Conservation (phyloP, 768 basidiomycete genomes). For the Tylopilus rubrobrunneus region DNA sequence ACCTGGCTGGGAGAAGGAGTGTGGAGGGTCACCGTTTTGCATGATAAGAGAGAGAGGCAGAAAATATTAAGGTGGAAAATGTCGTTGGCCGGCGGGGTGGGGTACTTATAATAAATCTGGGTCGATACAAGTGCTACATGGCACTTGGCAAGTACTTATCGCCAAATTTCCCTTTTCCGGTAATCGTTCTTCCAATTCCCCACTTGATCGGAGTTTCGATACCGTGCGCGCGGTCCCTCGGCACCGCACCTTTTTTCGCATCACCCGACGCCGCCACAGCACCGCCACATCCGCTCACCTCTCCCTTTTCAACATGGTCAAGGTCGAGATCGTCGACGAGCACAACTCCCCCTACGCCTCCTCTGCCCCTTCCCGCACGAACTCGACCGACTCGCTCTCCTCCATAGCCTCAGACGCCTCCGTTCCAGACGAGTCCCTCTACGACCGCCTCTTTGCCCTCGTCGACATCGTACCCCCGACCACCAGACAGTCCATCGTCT, state of each 20-base stretch:
- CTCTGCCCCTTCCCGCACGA: conserved; percentile 68
- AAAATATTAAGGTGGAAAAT: conserved; percentile 27
- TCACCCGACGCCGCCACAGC: conserved; percentile 19
- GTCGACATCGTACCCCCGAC: conserved; percentile 94
- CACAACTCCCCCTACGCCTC: conserved; percentile 75
- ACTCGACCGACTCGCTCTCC: conserved; percentile 67
- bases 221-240: conserved; percentile 10
- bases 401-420: conserved; percentile 71
- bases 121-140: background rate
- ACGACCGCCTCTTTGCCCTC: conserved; percentile 86
- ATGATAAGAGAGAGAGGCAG: conserved; percentile 26
- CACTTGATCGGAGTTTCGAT: conserved; percentile 26
- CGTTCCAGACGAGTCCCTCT: conserved; percentile 73
- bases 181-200: background rate
- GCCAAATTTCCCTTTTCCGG: conserved; percentile 5
- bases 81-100: conserved; percentile 6
- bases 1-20: conserved; percentile 35
- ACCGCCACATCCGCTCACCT: conserved; percentile 10
- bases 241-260: conserved; percentile 24
- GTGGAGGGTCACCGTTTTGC: conserved; percentile 28
- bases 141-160: conserved; percentile 28
- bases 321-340: conserved; percentile 84
- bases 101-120: conserved; percentile 23
- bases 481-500: conserved; percentile 73
- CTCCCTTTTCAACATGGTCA: conserved; percentile 64